These are phyloP conservation scores for Yamadazyma epiphylla DNA, from an alignment of 1,139 yeast species.

Conservation along the genomic window DNA sequence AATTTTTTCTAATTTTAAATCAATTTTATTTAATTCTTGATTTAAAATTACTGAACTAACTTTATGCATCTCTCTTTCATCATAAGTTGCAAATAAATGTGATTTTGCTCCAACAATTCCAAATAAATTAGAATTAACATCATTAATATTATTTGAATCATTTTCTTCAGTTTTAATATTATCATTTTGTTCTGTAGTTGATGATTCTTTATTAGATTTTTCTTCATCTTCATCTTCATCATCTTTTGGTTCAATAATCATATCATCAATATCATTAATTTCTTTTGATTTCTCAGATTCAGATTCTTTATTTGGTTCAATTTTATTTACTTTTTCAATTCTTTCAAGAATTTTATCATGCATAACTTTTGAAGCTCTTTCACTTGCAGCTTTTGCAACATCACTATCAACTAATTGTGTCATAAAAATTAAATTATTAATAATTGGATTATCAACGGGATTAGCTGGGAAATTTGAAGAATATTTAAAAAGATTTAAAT, in stretches of 20 bases:
- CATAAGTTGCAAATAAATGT: conserved; percentile 75
- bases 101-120: conserved; percentile 79
- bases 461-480: conserved; percentile 83
- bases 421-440: conserved; percentile 84
- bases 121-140: conserved; percentile 54
- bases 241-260: conserved; percentile 1
- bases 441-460: conserved; percentile 85
- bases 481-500: conserved; percentile 62
- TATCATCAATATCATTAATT: conserved; percentile 39
- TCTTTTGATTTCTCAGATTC: conserved; percentile 26
- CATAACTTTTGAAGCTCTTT: conserved; percentile 55
- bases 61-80: conserved; percentile 74
- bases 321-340: conserved; percentile 30
- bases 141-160: conserved; percentile 21
- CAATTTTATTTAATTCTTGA: conserved; percentile 70
- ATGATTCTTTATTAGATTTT: conserved; percentile 17
- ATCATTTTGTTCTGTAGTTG: conserved; percentile 6
- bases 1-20: conserved; percentile 68
- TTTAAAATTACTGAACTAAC: conserved; percentile 59
- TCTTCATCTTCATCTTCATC: conserved; percentile 1
- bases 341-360: conserved; percentile 45
- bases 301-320: conserved; percentile 22
- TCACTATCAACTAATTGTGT: conserved; percentile 85
- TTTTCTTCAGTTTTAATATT: background rate
- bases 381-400: conserved; percentile 79